Evolutionary conservation across 306 rosid species (phyloP).

Genomic region (Vachellia pachyceras): DNA sequence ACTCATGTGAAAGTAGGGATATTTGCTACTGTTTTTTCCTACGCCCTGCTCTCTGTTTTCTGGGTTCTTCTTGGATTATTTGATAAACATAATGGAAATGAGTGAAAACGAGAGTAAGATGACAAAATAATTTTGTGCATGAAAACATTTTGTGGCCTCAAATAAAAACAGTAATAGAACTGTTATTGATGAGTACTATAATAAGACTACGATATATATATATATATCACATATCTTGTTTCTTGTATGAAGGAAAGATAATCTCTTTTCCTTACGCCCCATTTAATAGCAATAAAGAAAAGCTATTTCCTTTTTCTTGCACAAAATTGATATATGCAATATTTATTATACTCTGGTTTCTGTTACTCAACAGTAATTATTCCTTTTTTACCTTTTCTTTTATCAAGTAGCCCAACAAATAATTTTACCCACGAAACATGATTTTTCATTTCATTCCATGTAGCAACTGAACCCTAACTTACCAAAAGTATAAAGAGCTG

Average conservation of each 20-base stretch:
- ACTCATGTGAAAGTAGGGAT: not conserved
- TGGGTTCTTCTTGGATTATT: not conserved
- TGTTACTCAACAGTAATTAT: too few species aligned
- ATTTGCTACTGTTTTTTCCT: not conserved
- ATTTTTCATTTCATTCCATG: not conserved
- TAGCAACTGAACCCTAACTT: not conserved
- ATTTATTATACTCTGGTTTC: not conserved
- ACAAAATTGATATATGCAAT: too few species aligned
- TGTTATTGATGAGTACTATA: not conserved
- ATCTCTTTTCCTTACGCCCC: too few species aligned
- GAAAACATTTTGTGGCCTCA: not conserved
- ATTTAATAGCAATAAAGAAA: not conserved
- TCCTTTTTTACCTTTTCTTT: not conserved
- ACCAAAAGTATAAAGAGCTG: not conserved
- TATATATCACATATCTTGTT: too few species aligned
- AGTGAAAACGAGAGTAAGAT: not conserved
- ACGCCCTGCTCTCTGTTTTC: not conserved
- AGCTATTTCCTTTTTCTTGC: not conserved
- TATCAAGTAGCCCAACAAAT: not conserved
- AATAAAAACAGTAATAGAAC: not conserved
- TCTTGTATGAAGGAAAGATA: not conserved
- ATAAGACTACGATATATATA: too few species aligned
- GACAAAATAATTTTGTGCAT: not conserved
- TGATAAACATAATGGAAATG: not conserved
- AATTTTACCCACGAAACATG: not conserved